These are phyloP conservation scores for Neotropicomus parvogracilis DNA, from an alignment of 1,284 basidiomycete genomes.

Conservation along the genomic window DNA sequence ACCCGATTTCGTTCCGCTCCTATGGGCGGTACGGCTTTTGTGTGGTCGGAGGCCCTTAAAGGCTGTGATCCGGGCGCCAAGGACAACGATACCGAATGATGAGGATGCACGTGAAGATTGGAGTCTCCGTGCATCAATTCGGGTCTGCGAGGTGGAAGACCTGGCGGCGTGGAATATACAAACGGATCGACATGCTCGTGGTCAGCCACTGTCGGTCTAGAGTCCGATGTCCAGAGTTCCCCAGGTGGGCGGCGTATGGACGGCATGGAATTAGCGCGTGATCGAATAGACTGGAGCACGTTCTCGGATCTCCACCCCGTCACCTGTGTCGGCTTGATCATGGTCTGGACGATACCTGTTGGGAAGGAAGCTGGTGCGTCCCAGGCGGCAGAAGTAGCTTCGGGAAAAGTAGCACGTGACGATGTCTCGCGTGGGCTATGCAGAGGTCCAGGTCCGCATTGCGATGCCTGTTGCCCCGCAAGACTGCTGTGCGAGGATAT, in stretches of 20 bases:
- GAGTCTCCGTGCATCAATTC: conserved; percentile 9
- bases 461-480: conserved; percentile 8
- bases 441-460: not conserved
- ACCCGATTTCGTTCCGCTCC: conserved; percentile 30
- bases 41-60: conserved; percentile 19
- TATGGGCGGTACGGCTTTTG: conserved; percentile 27
- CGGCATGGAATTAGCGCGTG: conserved; percentile 16
- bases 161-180: conserved; percentile 17
- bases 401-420: conserved; percentile 8
- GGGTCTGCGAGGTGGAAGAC: conserved; percentile 14
- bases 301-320: conserved; percentile 21
- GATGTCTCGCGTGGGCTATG: conserved; percentile 8
- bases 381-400: conserved; percentile 11
- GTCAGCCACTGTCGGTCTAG: conserved; percentile 3
- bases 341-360: conserved; percentile 3
- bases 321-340: conserved; percentile 5
- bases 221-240: conserved; percentile 21
- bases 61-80: conserved; percentile 30
- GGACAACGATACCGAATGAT: conserved; percentile 21
- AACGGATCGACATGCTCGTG: conserved; percentile 2
- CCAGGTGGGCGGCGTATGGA: conserved; percentile 16
- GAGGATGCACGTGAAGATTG: conserved; percentile 1
- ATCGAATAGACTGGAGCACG: conserved; percentile 17
- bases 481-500: conserved; percentile 5
- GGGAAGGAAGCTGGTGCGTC: conserved; percentile 2